Evolutionary conservation across 208 protist species (phyloP), one percentile per base, ranked within the genome.

Genomic region (Trypanosoma brucei): DNA sequence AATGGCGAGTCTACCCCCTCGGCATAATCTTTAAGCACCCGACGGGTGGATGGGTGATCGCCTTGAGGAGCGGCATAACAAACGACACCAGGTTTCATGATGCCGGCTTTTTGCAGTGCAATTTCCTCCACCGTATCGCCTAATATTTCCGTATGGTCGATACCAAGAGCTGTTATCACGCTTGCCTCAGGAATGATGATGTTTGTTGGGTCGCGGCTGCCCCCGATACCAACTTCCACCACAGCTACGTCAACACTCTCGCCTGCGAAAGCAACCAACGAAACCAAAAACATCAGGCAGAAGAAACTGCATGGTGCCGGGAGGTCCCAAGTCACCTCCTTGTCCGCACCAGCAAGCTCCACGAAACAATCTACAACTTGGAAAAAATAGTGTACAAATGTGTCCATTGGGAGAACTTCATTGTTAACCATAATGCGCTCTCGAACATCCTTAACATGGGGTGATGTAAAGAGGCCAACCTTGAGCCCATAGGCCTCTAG

Each of bases 201-300:
- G 81, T 98, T 98, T 9, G 95, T 98, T 4, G 84, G 62, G 75
- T 98, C 96, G 39, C 93, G 70, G 49, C 85, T 69, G 30, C 97
- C 97, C 49, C 97, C 97, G n/a, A 98, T 74, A 14, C 97, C 95
- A 40, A 96, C 91, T 75, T 98, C 95, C 46, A 98, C 79, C 35
- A 98, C 83, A 31, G 79, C 84, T 14, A 97, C 86, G 49, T 96
- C 84, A n/a, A 97, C 86, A 40, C 78, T 74, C 65, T 95, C 83
- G 31, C 78, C 68, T 9, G 72, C 68, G 48, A 96, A 94, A 30
- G 89, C 77, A 62, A 84, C 70, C 31, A 97, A 64, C 3, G 84
- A 82, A 42, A 96, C 52, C 38, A 97, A 66, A 68, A 92, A 93
- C 45, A 97, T 75, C 55, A 95, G 92, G 54, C 86, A 71, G 66